Conservation (phyloP, 164 flowering plant species). For the Chloranthus sessilifolius region DNA sequence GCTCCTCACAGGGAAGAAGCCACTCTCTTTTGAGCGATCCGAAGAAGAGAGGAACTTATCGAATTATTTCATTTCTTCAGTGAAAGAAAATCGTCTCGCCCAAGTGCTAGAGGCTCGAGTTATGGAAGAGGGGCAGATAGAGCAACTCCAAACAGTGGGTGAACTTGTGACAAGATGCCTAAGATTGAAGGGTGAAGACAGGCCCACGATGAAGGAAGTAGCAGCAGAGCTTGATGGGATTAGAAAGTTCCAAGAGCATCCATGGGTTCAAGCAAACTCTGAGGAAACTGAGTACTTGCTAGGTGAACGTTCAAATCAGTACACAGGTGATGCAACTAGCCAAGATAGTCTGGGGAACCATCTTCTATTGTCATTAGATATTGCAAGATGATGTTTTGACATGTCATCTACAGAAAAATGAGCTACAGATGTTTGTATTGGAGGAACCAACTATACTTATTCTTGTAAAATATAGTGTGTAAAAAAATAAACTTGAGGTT, state of each 20-base stretch:
- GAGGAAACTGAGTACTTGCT: background rate
- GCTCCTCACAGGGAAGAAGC: constrained; percentile 22
- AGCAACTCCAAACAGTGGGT: constrained; percentile 16
- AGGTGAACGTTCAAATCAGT: background rate
- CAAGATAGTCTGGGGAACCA: too few species aligned
- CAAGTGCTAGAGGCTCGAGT: constrained; percentile 19
- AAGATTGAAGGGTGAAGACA: constrained; percentile 7
- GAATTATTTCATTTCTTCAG: constrained; percentile 6
- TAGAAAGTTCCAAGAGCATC: constrained; percentile 1
- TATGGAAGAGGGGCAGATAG: constrained; percentile 12
- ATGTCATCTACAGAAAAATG: too few species aligned
- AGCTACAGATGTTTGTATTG: too few species aligned
- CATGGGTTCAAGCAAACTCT: constrained; percentile 1
- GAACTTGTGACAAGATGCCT: constrained; percentile 10
- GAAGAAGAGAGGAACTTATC: constrained; percentile 6
- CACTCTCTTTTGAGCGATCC: constrained; percentile 12
- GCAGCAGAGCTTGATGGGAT: constrained; percentile 15
- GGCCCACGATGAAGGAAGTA: constrained; percentile 20
- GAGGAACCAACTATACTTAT: too few species aligned
- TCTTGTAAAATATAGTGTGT: too few species aligned
- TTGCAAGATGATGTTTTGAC: too few species aligned
- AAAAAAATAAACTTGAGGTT: too few species aligned
- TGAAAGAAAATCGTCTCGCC: constrained; percentile 15
- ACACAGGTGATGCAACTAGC: constrained; percentile 1
- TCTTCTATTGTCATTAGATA: too few species aligned